These are phyloP conservation scores for Caloboletus inedulis DNA, from an alignment of 1,284 basidiomycete genomes.

Conservation along the genomic window DNA sequence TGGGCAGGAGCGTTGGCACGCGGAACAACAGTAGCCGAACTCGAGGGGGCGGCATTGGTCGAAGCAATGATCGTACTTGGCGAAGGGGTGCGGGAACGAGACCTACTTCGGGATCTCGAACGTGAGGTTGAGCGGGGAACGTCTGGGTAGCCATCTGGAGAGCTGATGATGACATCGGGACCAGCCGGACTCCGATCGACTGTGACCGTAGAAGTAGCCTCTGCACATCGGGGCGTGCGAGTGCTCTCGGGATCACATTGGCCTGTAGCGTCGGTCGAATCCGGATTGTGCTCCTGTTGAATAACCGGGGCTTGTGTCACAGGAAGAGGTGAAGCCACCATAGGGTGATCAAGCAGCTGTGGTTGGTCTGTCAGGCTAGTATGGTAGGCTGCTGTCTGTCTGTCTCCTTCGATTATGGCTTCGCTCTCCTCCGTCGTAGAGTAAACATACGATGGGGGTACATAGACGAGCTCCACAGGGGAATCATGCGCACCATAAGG, in stretches of 20 bases:
- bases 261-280: neutral
- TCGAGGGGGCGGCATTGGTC: constrained; percentile 25
- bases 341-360: constrained; percentile 7
- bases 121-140: constrained; percentile 28
- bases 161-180: constrained; percentile 31
- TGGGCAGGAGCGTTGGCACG: constrained; percentile 13
- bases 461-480: constrained; percentile 47
- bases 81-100: constrained; percentile 45
- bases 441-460: constrained; percentile 56
- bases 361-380: constrained; percentile 25
- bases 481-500: constrained; percentile 20
- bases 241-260: constrained; percentile 23
- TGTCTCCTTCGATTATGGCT: constrained; percentile 5
- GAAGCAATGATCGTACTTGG: constrained; percentile 31
- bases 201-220: neutral
- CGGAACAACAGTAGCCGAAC: constrained; percentile 7
- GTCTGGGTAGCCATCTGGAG: constrained; percentile 18
- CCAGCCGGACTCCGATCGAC: constrained; percentile 4
- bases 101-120: constrained; percentile 37
- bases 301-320: constrained; percentile 1
- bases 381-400: constrained; percentile 31
- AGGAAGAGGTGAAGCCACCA: constrained; percentile 8
- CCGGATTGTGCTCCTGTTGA: neutral
- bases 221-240: neutral
- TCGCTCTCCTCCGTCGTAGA: constrained; percentile 16